A percentile compares a stretch with the other conserved stretches of the same genome.
phyloP scores from a whole-genome alignment of 768 basidiomycete genomes.

The Tubosaeta sp. region DNA sequence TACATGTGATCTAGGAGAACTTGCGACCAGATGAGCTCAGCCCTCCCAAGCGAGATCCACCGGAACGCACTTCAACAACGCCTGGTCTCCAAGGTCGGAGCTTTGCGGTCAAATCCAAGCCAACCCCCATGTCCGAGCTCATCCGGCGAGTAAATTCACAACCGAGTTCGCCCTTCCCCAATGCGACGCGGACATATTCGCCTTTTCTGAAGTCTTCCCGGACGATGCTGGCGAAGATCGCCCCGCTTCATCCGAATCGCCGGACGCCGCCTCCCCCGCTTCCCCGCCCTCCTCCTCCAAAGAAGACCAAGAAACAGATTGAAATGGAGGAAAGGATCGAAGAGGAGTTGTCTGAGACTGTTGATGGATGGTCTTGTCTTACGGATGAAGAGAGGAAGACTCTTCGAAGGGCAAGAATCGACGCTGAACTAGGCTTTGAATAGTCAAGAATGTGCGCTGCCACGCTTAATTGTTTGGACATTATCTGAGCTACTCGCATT shows the following conservation, averaged over 20 bases:
- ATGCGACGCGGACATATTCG: constrained; percentile 43
- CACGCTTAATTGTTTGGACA: neutral
- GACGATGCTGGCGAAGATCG: constrained; percentile 59
- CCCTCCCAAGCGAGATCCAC: neutral
- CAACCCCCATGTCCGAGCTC: constrained; percentile 70
- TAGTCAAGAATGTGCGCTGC: constrained; percentile 2
- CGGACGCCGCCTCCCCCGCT: constrained; percentile 69
- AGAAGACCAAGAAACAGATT: constrained; percentile 77
- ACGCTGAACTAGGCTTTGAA: constrained; percentile 61
- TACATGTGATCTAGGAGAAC: constrained; percentile 11
- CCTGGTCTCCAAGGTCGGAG: constrained; percentile 13
- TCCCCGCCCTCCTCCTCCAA: constrained; percentile 65
- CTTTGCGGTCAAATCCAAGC: constrained; percentile 49
- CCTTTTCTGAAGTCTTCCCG: constrained; percentile 65
- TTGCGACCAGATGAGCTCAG: constrained; percentile 1
- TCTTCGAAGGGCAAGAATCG: constrained; percentile 57
- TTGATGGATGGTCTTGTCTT: constrained; percentile 57
- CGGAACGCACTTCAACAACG: constrained; percentile 7
- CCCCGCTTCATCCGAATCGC: constrained; percentile 71
- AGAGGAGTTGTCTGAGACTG: constrained; percentile 68
- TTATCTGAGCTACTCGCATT: neutral
- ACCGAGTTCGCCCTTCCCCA: constrained; percentile 51
- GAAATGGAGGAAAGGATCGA: constrained; percentile 77
- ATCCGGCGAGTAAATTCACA: constrained; percentile 67
- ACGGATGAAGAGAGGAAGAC: constrained; percentile 42